phyloP scores from a whole-genome alignment of 352 stramenopile genomes.

The Pythium volutum region DNA sequence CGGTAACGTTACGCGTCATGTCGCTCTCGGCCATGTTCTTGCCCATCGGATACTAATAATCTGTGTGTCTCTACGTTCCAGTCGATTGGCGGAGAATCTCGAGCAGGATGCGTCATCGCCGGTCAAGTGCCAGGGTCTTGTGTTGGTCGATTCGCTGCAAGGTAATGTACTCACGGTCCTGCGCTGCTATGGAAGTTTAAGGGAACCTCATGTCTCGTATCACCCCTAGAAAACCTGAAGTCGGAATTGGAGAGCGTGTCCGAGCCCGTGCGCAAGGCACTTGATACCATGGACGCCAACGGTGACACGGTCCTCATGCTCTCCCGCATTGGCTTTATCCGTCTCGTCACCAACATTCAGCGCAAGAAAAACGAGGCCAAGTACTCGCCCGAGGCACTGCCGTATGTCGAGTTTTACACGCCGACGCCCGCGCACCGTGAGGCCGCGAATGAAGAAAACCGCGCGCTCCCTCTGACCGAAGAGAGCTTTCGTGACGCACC shows the following conservation, averaged over 20 bases:
- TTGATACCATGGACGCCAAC: slow-evolving; percentile 62
- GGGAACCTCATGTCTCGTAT: no score
- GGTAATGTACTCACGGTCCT: slow-evolving; percentile 22
- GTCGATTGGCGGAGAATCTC: slow-evolving; percentile 47
- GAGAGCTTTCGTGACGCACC: slow-evolving; percentile 44
- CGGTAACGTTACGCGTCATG: slow-evolving; percentile 21
- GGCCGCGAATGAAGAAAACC: slow-evolving; percentile 52
- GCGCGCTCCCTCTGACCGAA: slow-evolving; percentile 57
- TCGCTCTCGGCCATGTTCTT: no score
- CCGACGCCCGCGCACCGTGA: slow-evolving; percentile 63
- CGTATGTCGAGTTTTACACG: slow-evolving; percentile 61
- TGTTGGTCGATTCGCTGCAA: slow-evolving; percentile 71
- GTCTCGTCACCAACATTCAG: slow-evolving; percentile 67
- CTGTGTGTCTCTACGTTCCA: background rate
- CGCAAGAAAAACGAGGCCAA: slow-evolving; percentile 48
- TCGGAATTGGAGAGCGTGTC: slow-evolving; percentile 60
- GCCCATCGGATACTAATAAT: background rate
- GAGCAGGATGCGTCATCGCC: slow-evolving; percentile 18
- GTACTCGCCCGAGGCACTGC: slow-evolving; percentile 48
- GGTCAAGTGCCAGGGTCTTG: slow-evolving; percentile 50
- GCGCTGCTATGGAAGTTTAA: background rate
- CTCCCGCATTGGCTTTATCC: slow-evolving; percentile 57
- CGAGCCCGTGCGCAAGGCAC: slow-evolving; percentile 45
- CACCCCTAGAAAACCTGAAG: slow-evolving; percentile 48
- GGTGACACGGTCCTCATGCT: slow-evolving; percentile 51